Percentiles rank a stretch among this genome's conserved stretches.
These are phyloP conservation scores for Neurospora sp. DNA, from an alignment of 495 filamentous ascomycete species.

Conservation along the genomic window DNA sequence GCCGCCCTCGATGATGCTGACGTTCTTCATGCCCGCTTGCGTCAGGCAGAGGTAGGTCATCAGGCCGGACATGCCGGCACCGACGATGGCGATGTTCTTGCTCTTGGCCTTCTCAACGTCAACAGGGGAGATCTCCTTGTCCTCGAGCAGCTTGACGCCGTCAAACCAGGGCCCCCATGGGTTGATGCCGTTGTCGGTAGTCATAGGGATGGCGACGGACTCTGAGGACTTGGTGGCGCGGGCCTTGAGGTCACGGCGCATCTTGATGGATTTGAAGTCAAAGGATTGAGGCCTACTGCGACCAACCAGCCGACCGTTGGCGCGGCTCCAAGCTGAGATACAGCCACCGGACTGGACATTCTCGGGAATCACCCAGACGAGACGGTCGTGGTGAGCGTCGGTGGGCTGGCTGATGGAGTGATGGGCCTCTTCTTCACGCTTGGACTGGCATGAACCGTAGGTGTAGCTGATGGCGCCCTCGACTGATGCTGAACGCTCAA, in stretches of 20 bases:
- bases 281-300: slow-evolving; percentile 31
- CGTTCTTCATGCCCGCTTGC: slow-evolving; percentile 29
- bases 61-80: slow-evolving; percentile 59
- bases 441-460: slow-evolving; percentile 29
- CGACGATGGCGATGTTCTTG: slow-evolving; percentile 52
- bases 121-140: slow-evolving; percentile 39
- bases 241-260: background rate
- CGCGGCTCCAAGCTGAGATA: slow-evolving; percentile 41
- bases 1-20: slow-evolving; percentile 31
- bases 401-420: slow-evolving; percentile 19
- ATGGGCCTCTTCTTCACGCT: slow-evolving; percentile 16
- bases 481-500: slow-evolving; percentile 18
- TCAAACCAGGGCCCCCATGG: slow-evolving; percentile 60
- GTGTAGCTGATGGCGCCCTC: slow-evolving; percentile 26
- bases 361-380: slow-evolving; percentile 48
- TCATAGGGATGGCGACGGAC: slow-evolving; percentile 29
- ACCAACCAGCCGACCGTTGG: slow-evolving; percentile 27
- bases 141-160: slow-evolving; percentile 51
- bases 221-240: background rate
- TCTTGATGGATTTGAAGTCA: slow-evolving; percentile 1
- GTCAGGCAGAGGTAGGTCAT: slow-evolving; percentile 39
- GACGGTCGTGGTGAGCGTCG: slow-evolving; percentile 17
- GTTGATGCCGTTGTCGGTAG: slow-evolving; percentile 42
- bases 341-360: slow-evolving; percentile 34
- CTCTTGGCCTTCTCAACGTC: slow-evolving; percentile 45